Base-by-base conservation (phyloP, 495 filamentous ascomycete species). In the Ramalina intermedia region DNA sequence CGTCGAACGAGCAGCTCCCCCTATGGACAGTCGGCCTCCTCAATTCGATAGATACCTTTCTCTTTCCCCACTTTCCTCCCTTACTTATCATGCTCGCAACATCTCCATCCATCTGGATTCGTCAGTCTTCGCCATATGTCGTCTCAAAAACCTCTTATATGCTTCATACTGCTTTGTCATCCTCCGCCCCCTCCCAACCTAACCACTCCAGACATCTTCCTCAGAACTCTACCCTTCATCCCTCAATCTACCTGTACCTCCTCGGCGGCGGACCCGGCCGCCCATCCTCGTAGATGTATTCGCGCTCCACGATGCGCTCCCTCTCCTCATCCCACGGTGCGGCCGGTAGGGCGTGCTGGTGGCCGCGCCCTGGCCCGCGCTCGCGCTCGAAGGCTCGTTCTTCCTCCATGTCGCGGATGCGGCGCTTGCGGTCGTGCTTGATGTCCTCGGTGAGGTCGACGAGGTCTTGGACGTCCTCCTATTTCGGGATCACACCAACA, bases 381-480 rank as follows among this genome's bases (percentile, higher is more conserved):
- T 66, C 57, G 60, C 66, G 58, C 50, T 71, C 50, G 16, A 61
- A 55, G 36, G 79, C 76, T 41, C 87, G 73, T 67, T 95, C 85
- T 53, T 75, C 87, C 52, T 93, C 75, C 52, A 94, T 82, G 59
- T 94, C 84, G 45, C 78, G 77, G 54, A 86, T 80, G 39, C 88
- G 79, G 44, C 84, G 76, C 55, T 75, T 80, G 55, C 89, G 84
- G 36, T 78, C 73, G 37, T 71, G 72, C 37, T 87, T 84, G 61
- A 96, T 89, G 4, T 84, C 75, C 46, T 94, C 83, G 3, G 88
- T 86, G 3, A 86, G 55, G 47, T 89, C 74, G 42, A 94, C 82
- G 11, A 96, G 80, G 60, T 81, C 73, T 38, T 83, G 74, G 23
- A 98, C 87, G 54, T 96, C 87, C 50, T 91, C 85, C 87, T 95